Evolutionary conservation across 2,329 filamentous ascomycete genomes (phyloP), one percentile per base, ranked within the genome.

Genomic region (Alternaria sp.): DNA sequence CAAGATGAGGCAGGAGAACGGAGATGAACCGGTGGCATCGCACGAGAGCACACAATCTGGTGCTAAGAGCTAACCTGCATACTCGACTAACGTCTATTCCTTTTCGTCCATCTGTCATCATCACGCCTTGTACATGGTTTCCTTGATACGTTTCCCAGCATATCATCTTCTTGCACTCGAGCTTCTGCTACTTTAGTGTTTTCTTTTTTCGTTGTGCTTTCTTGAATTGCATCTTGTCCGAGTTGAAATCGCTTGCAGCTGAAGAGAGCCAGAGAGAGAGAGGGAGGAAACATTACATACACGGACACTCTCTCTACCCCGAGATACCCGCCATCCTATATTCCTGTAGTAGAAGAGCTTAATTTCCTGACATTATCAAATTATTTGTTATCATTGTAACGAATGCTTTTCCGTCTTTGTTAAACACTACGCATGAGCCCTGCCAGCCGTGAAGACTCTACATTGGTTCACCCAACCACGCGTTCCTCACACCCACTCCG

Each of bases 401-500:
- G 28, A 30, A 53, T 15, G 9, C 11, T 37, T 14, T 37, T 41
- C 15, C 5, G 15, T 3, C 30, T 41, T 41, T 41, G 37, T 41
- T 41, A 3, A 21, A 53, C 33, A 41, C 14, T 53, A 37, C 7
- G 37, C 20, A 53, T 12, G 30, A 14, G 20, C 20, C 14, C 21
- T 37, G 28, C 28, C 28, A 23, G 3, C 28, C 6, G 9, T 41
- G 37, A 41, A 41, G 37, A 23, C 18, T n/a, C 49, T n/a, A 47
- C 46, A 12, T 26, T 18, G 9, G 25, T 20, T 47, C 28, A 37
- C 20, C 10, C 28, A 33, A n/a, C 20, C 20, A 23, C 20, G 20
- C 28, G 14, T 25, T 4, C 20, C 12, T 30, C 56, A 74, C 47
- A 72, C 69, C 55, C 58, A 63, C 61, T 72, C 69, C 6, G 66